A percentile compares a stretch with the other conserved stretches of the same genome.
Conservation (phyloP, 148 eudicot species). For the Rhododendron ferrugineum region DNA sequence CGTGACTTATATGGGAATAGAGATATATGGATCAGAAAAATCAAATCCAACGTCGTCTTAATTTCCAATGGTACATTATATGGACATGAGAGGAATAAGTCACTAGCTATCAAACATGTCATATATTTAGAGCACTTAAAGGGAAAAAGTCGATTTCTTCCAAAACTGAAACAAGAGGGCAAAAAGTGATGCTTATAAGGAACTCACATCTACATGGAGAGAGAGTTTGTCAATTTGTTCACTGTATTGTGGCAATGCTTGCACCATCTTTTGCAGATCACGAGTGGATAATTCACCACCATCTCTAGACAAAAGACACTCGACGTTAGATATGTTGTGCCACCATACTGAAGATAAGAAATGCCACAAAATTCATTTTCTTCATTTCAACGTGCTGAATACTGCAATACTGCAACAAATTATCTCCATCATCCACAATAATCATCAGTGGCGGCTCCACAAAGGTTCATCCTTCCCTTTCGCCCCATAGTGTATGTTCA, state of each 20-base stretch:
- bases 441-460: neutral
- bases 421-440: neutral
- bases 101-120: neutral
- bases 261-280: constrained; percentile 92
- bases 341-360: neutral
- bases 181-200: constrained; percentile 8
- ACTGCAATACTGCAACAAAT: neutral
- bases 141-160: neutral
- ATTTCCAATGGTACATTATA: neutral
- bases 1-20: neutral
- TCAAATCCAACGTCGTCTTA: neutral
- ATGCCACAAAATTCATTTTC: neutral
- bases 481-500: neutral
- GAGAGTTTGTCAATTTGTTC: constrained; percentile 94
- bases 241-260: constrained; percentile 90
- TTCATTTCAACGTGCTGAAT: neutral
- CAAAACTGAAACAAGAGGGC: neutral
- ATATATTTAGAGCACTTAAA: neutral
- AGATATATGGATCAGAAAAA: neutral
- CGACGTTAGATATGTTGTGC: constrained; percentile 12
- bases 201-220: constrained; percentile 90
- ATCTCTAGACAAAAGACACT: constrained; percentile 34
- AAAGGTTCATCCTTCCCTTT: neutral
- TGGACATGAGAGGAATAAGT: neutral
- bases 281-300: constrained; percentile 78